Evolutionary conservation across 352 stramenopile genomes (phyloP).

Genomic region (Pythium volutum): DNA sequence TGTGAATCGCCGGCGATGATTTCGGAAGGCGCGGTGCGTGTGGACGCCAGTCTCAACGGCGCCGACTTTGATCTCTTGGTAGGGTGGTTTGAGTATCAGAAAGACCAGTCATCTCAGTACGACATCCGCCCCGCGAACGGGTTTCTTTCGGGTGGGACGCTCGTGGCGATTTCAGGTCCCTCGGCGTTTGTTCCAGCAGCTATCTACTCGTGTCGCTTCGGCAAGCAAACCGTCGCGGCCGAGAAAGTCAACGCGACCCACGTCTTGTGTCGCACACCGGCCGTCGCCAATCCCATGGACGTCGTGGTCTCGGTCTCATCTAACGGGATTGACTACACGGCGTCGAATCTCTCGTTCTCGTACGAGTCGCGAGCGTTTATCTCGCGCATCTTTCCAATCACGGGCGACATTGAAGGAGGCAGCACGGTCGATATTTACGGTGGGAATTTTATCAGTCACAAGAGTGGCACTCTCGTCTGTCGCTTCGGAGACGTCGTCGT

Average conservation of each 20-base stretch:
- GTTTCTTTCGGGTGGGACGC: slow-evolving; percentile 44
- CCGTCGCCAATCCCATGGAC: slow-evolving; percentile 20
- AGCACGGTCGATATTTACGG: slow-evolving; percentile 51
- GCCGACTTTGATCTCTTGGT: slow-evolving; percentile 51
- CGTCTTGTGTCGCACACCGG: slow-evolving; percentile 54
- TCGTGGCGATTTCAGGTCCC: slow-evolving; percentile 41
- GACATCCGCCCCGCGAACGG: slow-evolving; percentile 41
- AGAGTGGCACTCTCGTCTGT: slow-evolving; percentile 54
- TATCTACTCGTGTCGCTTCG: slow-evolving; percentile 57
- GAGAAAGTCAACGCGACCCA: slow-evolving; percentile 55
- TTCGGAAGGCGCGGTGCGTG: slow-evolving; percentile 9
- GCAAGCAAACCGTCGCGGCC: slow-evolving; percentile 32
- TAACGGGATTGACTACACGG: slow-evolving; percentile 53
- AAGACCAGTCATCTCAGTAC: slow-evolving; percentile 26
- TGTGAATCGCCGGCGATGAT: slow-evolving; percentile 4
- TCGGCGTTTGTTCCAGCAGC: slow-evolving; percentile 26
- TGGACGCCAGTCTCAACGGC: slow-evolving; percentile 46
- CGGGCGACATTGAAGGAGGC: slow-evolving; percentile 61
- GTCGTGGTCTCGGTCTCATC: slow-evolving; percentile 50
- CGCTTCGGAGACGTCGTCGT: slow-evolving; percentile 86
- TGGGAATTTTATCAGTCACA: slow-evolving; percentile 48
- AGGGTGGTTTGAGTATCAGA: slow-evolving; percentile 42
- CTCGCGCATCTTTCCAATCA: slow-evolving; percentile 50
- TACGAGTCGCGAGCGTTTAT: slow-evolving; percentile 56
- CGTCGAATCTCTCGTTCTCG: slow-evolving; percentile 46